A percentile compares a stretch with the other conserved stretches of the same genome.
phyloP scores from a whole-genome alignment of 176 grass and related monocot genomes.

The Juncus effusus region DNA sequence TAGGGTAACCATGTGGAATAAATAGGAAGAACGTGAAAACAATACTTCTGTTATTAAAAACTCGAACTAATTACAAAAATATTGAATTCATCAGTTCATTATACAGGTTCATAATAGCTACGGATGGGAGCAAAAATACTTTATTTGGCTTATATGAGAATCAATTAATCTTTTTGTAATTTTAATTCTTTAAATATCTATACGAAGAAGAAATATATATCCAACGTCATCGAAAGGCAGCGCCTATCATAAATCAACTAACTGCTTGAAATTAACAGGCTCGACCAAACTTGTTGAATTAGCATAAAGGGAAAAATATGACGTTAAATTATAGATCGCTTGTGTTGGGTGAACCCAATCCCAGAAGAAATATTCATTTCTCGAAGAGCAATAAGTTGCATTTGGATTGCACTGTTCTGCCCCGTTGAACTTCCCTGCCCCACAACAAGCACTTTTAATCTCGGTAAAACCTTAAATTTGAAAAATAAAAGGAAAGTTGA shows the following conservation, averaged over 20 bases:
- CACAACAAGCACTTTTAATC: constrained; percentile 29
- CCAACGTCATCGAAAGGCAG: no score
- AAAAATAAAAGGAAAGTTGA: not conserved
- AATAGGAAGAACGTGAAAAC: no score
- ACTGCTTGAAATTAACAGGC: constrained; percentile 12
- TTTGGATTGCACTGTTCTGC: constrained; percentile 7
- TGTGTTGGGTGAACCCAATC: constrained; percentile 32
- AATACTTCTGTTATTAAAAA: no score
- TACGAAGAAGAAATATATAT: no score
- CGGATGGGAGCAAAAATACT: no score
- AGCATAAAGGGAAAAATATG: constrained; percentile 7
- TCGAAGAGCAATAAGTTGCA: constrained; percentile 15
- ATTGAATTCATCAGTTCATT: no score
- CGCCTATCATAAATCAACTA: not conserved
- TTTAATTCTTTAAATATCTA: no score
- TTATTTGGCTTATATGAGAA: no score
- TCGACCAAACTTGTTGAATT: not conserved
- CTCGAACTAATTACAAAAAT: no score
- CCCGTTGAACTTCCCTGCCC: constrained; percentile 20
- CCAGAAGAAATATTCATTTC: constrained; percentile 25
- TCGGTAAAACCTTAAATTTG: constrained; percentile 32
- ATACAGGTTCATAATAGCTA: no score
- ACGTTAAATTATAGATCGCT: not conserved
- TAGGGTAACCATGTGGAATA: no score
- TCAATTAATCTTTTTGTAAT: no score